Conservation (phyloP, 2,329 filamentous ascomycete genomes). For the Phaeosphaeriaceae sp. region DNA sequence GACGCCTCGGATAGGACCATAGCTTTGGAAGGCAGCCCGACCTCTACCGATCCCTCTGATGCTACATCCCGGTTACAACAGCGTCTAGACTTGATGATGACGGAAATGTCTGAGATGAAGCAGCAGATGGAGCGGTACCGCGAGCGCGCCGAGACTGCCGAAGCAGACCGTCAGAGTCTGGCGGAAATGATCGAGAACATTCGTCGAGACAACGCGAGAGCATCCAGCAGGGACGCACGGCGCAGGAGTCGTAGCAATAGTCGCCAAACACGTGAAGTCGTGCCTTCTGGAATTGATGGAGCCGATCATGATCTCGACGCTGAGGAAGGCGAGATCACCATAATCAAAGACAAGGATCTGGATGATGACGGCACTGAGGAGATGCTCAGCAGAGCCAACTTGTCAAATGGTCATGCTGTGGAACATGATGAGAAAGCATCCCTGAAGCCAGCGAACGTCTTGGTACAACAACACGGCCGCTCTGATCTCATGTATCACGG, state of each 20-base stretch:
- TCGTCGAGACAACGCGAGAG: conserved; percentile 68
- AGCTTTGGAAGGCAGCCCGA: conserved; percentile 27
- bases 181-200: conserved; percentile 89
- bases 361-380: conserved; percentile 33
- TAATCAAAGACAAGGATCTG: conserved; percentile 41
- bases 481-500: conserved; percentile 43
- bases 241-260: conserved; percentile 35
- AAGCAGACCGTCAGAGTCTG: conserved; percentile 79
- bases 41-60: conserved; percentile 34
- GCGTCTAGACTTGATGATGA: conserved; percentile 76
- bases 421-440: conserved; percentile 27
- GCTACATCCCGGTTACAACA: conserved; percentile 65
- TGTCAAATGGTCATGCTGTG: conserved; percentile 42
- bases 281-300: conserved; percentile 21
- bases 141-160: conserved; percentile 78
- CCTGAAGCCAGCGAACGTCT: conserved; percentile 29
- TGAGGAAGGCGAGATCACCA: conserved; percentile 46
- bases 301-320: conserved; percentile 27
- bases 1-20: background rate
- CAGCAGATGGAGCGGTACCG: conserved; percentile 81
- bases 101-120: conserved; percentile 82
- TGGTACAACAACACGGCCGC: conserved; percentile 34
- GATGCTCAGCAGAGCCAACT: conserved; percentile 18
- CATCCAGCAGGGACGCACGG: conserved; percentile 40
- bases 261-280: conserved; percentile 14